phyloP scores from a whole-genome alignment of 768 basidiomycete species.

The Podaxis sp. region DNA sequence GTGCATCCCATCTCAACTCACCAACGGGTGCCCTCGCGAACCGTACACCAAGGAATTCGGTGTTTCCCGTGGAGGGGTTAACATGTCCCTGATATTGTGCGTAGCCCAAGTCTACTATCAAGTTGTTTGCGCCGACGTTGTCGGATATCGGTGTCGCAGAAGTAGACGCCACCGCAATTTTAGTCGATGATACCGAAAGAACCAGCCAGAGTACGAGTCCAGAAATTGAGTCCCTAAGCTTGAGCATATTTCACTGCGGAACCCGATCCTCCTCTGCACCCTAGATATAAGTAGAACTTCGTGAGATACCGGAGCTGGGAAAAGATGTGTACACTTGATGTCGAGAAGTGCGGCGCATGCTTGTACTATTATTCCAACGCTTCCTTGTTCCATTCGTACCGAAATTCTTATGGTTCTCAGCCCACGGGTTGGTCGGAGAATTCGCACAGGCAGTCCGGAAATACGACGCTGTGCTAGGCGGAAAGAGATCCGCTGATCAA shows the following conservation, averaged over 20 bases:
- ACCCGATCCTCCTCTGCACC: no score
- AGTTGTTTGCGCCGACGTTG: neutral
- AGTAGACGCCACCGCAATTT: neutral
- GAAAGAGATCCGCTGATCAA: neutral
- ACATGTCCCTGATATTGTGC: constrained; percentile 40
- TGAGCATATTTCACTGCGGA: no score
- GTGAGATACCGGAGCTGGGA: no score
- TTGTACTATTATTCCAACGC: no score
- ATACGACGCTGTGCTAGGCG: neutral
- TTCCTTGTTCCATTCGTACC: no score
- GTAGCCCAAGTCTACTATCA: constrained; percentile 35
- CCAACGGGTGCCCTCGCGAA: constrained; percentile 49
- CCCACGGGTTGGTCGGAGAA: no score
- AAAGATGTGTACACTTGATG: no score
- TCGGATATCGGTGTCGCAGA: no score
- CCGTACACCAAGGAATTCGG: constrained; percentile 40
- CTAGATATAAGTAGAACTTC: no score
- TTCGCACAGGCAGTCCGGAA: no score
- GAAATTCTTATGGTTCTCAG: no score
- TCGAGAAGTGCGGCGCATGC: no score
- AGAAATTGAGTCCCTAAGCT: neutral
- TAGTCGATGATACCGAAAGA: neutral
- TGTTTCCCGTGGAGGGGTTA: constrained; percentile 31
- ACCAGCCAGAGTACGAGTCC: neutral
- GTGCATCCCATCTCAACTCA: neutral